A percentile compares a stretch with the other conserved stretches of the same genome.
These are phyloP conservation scores for Sclerotinia spermophila DNA, from an alignment of 2,329 filamentous ascomycete genomes.

Conservation along the genomic window DNA sequence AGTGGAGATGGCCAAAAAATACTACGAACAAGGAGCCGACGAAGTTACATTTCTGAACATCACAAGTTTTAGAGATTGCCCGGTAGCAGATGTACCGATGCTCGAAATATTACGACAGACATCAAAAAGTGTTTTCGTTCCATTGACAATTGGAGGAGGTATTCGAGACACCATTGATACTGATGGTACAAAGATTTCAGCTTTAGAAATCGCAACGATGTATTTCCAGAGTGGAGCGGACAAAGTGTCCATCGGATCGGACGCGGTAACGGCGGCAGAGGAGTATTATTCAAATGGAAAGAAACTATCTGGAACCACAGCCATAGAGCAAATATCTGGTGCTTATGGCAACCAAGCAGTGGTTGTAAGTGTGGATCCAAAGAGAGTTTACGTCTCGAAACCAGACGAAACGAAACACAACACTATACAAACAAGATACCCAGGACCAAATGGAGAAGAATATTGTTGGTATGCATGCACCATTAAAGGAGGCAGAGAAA, in stretches of 20 bases:
- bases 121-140: constrained; percentile 90
- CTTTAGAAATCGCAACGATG: constrained; percentile 88
- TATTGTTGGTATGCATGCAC: constrained; percentile 98
- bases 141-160: constrained; percentile 90
- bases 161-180: constrained; percentile 90
- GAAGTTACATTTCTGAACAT: constrained; percentile 98
- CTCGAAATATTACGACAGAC: constrained; percentile 85
- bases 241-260: constrained; percentile 94
- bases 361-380: constrained; percentile 91
- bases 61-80: constrained; percentile 94
- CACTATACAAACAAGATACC: constrained; percentile 65
- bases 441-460: constrained; percentile 71
- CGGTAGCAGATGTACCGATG: constrained; percentile 90
- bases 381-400: constrained; percentile 75
- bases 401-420: constrained; percentile 67
- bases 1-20: constrained; percentile 86
- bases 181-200: constrained; percentile 80
- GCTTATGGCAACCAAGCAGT: constrained; percentile 97
- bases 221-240: constrained; percentile 98
- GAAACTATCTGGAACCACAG: constrained; percentile 73
- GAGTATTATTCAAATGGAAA: constrained; percentile 74
- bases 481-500: constrained; percentile 90
- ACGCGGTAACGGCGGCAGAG: constrained; percentile 89
- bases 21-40: constrained; percentile 95
- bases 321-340: constrained; percentile 90